These are phyloP conservation scores for Citrus australasica DNA, from an alignment of 345 rosid genomes.

Conservation along the genomic window DNA sequence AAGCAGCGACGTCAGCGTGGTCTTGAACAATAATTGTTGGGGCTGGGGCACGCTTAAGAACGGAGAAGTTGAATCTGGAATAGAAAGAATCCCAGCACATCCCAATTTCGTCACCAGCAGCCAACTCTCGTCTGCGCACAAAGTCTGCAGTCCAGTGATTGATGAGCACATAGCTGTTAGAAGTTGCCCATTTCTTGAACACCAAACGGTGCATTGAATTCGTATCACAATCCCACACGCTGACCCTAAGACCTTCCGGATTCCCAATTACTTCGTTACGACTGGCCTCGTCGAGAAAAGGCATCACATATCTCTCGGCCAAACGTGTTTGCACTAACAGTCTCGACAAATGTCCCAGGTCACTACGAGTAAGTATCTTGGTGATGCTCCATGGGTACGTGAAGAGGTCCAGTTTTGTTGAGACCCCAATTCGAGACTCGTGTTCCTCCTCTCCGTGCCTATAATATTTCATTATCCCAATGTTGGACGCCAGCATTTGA, in stretches of 20 bases:
- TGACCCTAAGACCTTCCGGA: neutral
- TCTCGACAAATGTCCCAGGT: neutral
- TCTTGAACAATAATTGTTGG: too few species aligned
- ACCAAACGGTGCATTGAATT: neutral
- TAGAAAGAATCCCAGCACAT: slow-evolving; percentile 2
- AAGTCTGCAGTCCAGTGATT: neutral
- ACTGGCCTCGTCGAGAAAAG: neutral
- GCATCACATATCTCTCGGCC: neutral
- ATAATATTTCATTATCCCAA: neutral
- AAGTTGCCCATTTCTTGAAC: neutral
- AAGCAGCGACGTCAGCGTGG: too few species aligned
- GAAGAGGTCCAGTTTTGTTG: neutral
- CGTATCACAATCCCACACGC: slow-evolving; percentile 8
- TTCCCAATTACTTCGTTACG: neutral
- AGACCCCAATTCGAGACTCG: neutral
- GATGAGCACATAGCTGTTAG: neutral
- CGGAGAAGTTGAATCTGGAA: neutral
- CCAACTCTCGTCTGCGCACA: slow-evolving; percentile 3
- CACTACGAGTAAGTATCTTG: neutral
- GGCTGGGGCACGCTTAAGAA: too few species aligned
- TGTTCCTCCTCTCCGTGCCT: neutral
- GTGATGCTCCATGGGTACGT: neutral
- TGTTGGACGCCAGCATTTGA: neutral
- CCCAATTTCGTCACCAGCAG: slow-evolving; percentile 1
- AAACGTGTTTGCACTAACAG: neutral